Percentiles rank a stretch among this genome's conserved stretches.
phyloP scores from a whole-genome alignment of 2,329 filamentous ascomycete genomes.

The Aspergillus sp. region DNA sequence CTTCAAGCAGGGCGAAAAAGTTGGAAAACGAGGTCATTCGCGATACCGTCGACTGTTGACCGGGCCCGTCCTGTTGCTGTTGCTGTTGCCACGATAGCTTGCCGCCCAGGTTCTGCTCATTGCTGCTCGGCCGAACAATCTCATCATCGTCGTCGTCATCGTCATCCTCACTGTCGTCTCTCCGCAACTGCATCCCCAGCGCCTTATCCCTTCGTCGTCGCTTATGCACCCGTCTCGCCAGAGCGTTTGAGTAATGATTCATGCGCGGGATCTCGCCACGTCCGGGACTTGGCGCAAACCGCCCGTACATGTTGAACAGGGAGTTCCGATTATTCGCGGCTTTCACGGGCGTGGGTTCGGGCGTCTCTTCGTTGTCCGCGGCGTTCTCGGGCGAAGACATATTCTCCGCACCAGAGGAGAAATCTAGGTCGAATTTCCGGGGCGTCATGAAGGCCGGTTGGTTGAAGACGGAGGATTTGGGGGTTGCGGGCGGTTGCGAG shows the following conservation, averaged over 20 bases:
- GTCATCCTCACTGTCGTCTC: constrained; percentile 36
- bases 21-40: constrained; percentile 36
- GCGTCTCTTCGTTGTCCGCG: constrained; percentile 43
- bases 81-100: not conserved
- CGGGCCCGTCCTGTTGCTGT: constrained; percentile 10
- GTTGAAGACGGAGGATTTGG: constrained; percentile 26
- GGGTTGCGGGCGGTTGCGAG: constrained; percentile 29
- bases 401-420: constrained; percentile 42
- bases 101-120: constrained; percentile 15
- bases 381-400: constrained; percentile 36
- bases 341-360: constrained; percentile 28
- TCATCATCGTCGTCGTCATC: constrained; percentile 32
- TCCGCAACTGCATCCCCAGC: constrained; percentile 35
- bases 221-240: constrained; percentile 42
- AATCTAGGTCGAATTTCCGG: constrained; percentile 40
- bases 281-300: constrained; percentile 46
- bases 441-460: constrained; percentile 43
- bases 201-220: constrained; percentile 41
- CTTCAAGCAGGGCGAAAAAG: constrained; percentile 55
- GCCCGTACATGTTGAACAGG: constrained; percentile 35
- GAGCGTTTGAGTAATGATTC: constrained; percentile 39
- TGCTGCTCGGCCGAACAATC: constrained; percentile 32
- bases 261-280: constrained; percentile 56
- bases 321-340: constrained; percentile 30
- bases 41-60: constrained; percentile 17